Conservation (phyloP, 2,329 filamentous ascomycete genomes). For the Ophiocordyceps unilateralis region DNA sequence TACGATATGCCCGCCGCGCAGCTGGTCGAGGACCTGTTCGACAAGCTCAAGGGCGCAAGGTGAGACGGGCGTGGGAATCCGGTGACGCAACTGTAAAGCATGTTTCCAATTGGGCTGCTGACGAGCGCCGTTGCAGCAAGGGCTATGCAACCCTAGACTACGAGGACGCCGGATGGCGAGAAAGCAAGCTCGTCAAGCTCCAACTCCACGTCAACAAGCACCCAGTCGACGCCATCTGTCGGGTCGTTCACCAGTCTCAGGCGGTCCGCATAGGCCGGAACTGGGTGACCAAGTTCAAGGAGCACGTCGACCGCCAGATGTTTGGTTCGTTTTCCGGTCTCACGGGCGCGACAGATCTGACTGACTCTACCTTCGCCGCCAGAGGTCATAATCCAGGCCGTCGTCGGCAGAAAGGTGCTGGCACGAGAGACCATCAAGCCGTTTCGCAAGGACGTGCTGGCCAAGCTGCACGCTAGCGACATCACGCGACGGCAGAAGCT, state of each 20-base stretch:
- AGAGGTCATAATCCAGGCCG: conserved; percentile 88
- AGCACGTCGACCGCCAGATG: conserved; percentile 92
- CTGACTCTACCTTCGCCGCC: background rate
- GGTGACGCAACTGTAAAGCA: background rate
- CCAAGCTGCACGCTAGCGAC: conserved; percentile 86
- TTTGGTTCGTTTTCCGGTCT: conserved; percentile 34
- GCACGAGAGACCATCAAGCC: conserved; percentile 92
- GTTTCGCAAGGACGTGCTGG: conserved; percentile 86
- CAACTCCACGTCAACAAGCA: conserved; percentile 87
- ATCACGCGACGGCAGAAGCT: conserved; percentile 68
- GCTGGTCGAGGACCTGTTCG: conserved; percentile 92
- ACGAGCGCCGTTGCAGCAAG: conserved; percentile 29
- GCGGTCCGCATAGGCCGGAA: conserved; percentile 61
- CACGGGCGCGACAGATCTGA: background rate
- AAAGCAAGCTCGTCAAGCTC: conserved; percentile 68
- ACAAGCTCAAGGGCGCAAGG: conserved; percentile 81
- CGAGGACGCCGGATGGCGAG: conserved; percentile 79
- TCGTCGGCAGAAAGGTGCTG: conserved; percentile 64
- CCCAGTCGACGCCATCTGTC: conserved; percentile 86
- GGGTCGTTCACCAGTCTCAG: conserved; percentile 72
- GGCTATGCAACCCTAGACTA: conserved; percentile 95
- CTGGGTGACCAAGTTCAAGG: conserved; percentile 93
- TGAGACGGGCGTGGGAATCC: conserved; percentile 8
- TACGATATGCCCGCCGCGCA: conserved; percentile 81
- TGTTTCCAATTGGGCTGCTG: background rate